A percentile compares a stretch with the other conserved stretches of the same genome.
phyloP scores from a whole-genome alignment of 2,329 filamentous ascomycete species.

The Colletotrichum sp. region DNA sequence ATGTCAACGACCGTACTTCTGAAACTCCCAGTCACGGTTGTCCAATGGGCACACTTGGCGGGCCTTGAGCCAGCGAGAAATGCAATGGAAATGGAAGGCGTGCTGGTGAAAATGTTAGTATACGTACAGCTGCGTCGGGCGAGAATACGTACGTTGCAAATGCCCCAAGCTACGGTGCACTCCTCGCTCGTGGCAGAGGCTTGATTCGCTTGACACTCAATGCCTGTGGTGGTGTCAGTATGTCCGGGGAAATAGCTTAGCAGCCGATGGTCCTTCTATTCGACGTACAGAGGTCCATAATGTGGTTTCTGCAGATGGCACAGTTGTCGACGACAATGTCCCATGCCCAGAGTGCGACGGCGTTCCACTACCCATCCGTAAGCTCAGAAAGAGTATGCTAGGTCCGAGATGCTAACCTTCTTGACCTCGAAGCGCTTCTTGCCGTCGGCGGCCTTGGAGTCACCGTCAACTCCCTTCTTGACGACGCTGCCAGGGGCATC shows the following conservation, averaged over 20 bases:
- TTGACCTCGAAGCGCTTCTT: conserved; percentile 99
- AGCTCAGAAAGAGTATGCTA: conserved; percentile 4
- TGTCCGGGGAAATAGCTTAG: neutral
- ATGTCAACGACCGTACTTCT: conserved; percentile 85
- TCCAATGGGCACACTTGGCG: conserved; percentile 96
- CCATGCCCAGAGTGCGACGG: conserved; percentile 98
- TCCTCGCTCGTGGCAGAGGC: conserved; percentile 96
- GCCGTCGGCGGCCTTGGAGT: conserved; percentile 61
- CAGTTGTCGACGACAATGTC: conserved; percentile 99
- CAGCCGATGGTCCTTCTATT: neutral
- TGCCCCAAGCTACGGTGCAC: conserved; percentile 98
- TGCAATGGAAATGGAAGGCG: conserved; percentile 99
- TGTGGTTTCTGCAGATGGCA: conserved; percentile 98
- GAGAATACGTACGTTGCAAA: conserved; percentile 84
- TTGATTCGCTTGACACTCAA: conserved; percentile 98
- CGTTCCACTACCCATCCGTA: conserved; percentile 79
- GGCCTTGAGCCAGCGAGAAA: conserved; percentile 99
- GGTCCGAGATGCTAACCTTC: conserved; percentile 68
- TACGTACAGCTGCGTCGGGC: neutral
- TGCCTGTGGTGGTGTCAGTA: conserved; percentile 59
- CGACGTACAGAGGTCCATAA: conserved; percentile 93
- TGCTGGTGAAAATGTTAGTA: conserved; percentile 64
- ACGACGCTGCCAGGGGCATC: conserved; percentile 70
- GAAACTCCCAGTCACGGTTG: conserved; percentile 99
- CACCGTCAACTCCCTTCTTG: conserved; percentile 58